Percentiles rank a stretch among this genome's conserved stretches.
phyloP scores from a whole-genome alignment of 2,329 filamentous ascomycete genomes.

The Dactylellina drechsleri region DNA sequence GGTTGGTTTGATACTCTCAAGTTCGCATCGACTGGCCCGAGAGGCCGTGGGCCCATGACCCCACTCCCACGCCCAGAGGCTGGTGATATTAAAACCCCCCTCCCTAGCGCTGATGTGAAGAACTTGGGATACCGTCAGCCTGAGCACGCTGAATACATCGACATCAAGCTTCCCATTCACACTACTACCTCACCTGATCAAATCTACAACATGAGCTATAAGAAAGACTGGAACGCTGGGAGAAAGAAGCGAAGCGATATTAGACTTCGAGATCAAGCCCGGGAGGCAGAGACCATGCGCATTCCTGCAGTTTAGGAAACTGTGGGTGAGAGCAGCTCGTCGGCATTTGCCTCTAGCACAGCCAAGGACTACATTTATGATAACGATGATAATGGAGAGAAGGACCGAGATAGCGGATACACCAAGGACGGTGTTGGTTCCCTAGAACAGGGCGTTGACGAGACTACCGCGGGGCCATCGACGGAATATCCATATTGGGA shows the following conservation, averaged over 20 bases:
- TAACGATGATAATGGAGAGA: neutral
- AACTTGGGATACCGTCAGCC: neutral
- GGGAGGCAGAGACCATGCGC: conserved; percentile 24
- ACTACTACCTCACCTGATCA: conserved; percentile 7
- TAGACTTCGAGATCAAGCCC: conserved; percentile 29
- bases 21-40: conserved; percentile 41
- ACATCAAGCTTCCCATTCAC: conserved; percentile 40
- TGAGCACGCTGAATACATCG: conserved; percentile 21
- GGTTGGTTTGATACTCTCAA: conserved; percentile 53
- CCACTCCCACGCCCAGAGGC: conserved; percentile 47
- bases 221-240: conserved; percentile 43
- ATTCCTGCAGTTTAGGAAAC: conserved; percentile 44
- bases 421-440: neutral
- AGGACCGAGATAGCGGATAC: conserved; percentile 21
- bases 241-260: conserved; percentile 47
- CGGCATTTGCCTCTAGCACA: neutral
- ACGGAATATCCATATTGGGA: conserved; percentile 13
- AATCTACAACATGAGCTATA: conserved; percentile 25
- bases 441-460: neutral
- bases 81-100: conserved; percentile 21
- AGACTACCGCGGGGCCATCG: neutral
- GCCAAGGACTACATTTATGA: neutral
- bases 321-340: conserved; percentile 1
- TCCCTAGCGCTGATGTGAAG: conserved; percentile 2
- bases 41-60: conserved; percentile 41